Conservation (phyloP, 1,139 yeast species). For the Protomyces pachydermus region DNA sequence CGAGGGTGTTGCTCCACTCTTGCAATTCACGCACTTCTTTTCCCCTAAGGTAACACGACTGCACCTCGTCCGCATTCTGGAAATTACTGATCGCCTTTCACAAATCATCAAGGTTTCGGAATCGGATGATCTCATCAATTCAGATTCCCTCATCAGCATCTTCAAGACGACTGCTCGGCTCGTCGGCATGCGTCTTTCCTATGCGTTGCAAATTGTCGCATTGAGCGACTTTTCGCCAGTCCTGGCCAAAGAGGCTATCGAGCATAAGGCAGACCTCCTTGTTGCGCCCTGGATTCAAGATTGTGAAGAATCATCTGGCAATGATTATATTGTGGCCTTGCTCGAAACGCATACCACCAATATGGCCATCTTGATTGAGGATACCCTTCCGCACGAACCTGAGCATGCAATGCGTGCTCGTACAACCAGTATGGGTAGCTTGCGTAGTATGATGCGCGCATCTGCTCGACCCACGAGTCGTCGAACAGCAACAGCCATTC, state of each 20-base stretch:
- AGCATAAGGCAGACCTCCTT: slow-evolving; percentile 22
- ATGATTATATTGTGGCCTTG: slow-evolving; percentile 8
- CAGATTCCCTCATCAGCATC: slow-evolving; percentile 28
- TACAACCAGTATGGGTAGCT: slow-evolving; percentile 19
- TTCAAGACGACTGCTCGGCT: slow-evolving; percentile 26
- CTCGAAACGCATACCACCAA: slow-evolving; percentile 9
- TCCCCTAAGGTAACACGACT: not conserved
- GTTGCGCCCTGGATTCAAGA: slow-evolving; percentile 29
- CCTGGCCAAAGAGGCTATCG: slow-evolving; percentile 12
- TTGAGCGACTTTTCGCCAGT: slow-evolving; percentile 16
- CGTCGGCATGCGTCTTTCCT: slow-evolving; percentile 20
- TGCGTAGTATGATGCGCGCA: slow-evolving; percentile 2
- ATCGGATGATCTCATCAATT: slow-evolving; percentile 22
- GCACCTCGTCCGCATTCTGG: slow-evolving; percentile 27
- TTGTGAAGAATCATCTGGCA: slow-evolving; percentile 22
- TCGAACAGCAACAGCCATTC: not conserved
- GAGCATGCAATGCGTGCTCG: slow-evolving; percentile 11
- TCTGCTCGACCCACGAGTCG: slow-evolving; percentile 1
- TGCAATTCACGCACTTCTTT: slow-evolving; percentile 27
- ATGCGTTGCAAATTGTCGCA: slow-evolving; percentile 27
- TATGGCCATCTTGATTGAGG: slow-evolving; percentile 22
- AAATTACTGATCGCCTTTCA: slow-evolving; percentile 30
- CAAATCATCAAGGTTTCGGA: slow-evolving; percentile 29
- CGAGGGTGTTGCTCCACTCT: slow-evolving; percentile 26
- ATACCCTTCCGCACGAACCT: not conserved